Evolutionary conservation across 805 yeast species (phyloP).

Genomic region (Candida loeiensis): DNA sequence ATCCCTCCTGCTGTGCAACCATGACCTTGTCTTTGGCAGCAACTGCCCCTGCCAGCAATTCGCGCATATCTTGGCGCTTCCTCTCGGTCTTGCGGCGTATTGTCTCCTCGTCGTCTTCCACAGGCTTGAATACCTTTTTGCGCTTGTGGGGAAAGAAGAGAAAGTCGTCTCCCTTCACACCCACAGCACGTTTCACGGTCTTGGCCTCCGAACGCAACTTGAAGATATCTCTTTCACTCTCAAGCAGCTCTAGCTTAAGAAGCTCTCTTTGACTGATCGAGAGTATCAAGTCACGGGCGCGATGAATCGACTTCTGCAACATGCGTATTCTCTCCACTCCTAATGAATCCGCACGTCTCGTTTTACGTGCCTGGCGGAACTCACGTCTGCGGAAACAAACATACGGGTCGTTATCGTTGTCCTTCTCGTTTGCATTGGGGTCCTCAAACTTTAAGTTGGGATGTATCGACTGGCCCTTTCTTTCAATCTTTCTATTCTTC

Average conservation of each 20-base stretch:
- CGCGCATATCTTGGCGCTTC: conserved; percentile 20
- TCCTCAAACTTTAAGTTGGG: conserved; percentile 84
- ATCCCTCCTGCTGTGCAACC: conserved; percentile 10
- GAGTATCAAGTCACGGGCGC: conserved; percentile 66
- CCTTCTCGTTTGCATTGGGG: conserved; percentile 70
- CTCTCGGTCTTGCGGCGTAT: conserved; percentile 22
- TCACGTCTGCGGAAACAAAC: conserved; percentile 94
- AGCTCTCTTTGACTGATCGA: conserved; percentile 74
- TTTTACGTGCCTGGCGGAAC: conserved; percentile 91
- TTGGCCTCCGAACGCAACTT: conserved; percentile 70
- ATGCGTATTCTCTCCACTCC: conserved; percentile 79
- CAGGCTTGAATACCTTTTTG: conserved; percentile 43
- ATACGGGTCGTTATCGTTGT: conserved; percentile 86
- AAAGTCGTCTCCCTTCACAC: conserved; percentile 81
- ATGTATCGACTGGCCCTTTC: conserved; percentile 66
- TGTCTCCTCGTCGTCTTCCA: conserved; percentile 32
- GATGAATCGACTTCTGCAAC: conserved; percentile 70
- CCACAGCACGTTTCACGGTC: conserved; percentile 66
- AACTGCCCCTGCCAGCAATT: conserved; percentile 6
- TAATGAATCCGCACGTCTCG: conserved; percentile 89
- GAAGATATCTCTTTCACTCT: conserved; percentile 65
- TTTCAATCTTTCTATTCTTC: conserved; percentile 65
- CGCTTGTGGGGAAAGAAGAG: conserved; percentile 75
- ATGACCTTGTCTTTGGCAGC: conserved; percentile 1
- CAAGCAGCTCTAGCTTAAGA: conserved; percentile 56